Evolutionary conservation across 2,329 filamentous ascomycete genomes (phyloP).

Genomic region (Penicillium sclerotiorum): DNA sequence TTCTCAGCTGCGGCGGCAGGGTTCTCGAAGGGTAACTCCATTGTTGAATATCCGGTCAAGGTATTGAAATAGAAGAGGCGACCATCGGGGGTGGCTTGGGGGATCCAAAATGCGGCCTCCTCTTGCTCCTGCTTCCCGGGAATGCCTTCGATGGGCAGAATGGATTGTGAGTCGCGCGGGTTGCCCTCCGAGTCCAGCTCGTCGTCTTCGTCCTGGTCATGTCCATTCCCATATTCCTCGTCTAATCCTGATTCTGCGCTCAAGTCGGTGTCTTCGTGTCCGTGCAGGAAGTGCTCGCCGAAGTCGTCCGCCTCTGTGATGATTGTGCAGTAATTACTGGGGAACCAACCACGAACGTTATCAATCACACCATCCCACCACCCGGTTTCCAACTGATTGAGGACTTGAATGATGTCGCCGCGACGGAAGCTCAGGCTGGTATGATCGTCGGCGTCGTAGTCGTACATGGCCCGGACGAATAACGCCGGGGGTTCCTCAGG

Average conservation of each 20-base stretch:
- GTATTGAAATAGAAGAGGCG: constrained; percentile 98
- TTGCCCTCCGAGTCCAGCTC: constrained; percentile 69
- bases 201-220: constrained; percentile 64
- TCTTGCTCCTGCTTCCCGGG: constrained; percentile 67
- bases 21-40: constrained; percentile 91
- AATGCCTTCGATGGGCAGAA: constrained; percentile 69
- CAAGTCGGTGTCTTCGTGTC: constrained; percentile 56
- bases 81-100: constrained; percentile 91
- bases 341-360: constrained; percentile 96
- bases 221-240: constrained; percentile 64
- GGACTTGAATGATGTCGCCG: constrained; percentile 96
- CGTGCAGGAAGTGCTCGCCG: constrained; percentile 62
- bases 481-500: constrained; percentile 58
- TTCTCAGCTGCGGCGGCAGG: constrained; percentile 78
- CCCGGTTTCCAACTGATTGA: constrained; percentile 95
- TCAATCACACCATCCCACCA: constrained; percentile 99
- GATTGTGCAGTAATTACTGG: constrained; percentile 95
- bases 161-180: constrained; percentile 62
- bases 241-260: constrained; percentile 56
- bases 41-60: constrained; percentile 90
- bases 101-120: constrained; percentile 96
- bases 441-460: constrained; percentile 96
- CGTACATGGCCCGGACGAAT: constrained; percentile 94
- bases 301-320: constrained; percentile 76
- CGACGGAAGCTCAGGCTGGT: constrained; percentile 96